phyloP scores from a whole-genome alignment of 2,329 filamentous ascomycete species.

The Colletotrichum sp. region DNA sequence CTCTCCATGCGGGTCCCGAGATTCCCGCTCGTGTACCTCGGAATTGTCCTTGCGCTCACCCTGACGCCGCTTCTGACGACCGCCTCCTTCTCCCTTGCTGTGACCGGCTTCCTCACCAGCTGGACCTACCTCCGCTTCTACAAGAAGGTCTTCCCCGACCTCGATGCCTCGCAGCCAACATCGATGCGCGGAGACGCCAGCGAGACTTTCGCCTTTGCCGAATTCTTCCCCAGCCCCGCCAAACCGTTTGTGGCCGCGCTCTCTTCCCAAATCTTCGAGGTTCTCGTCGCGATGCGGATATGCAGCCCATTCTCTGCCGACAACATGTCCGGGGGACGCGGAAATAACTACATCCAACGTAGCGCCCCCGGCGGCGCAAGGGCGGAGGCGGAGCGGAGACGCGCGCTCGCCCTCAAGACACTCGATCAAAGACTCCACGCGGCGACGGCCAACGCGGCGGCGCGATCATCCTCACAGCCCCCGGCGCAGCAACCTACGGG shows the following conservation, averaged over 20 bases:
- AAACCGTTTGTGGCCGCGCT: slow-evolving; percentile 79
- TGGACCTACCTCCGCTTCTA: slow-evolving; percentile 98
- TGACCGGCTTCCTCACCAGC: slow-evolving; percentile 83
- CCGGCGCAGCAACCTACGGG: slow-evolving; percentile 49
- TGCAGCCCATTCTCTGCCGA: slow-evolving; percentile 86
- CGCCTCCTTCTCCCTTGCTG: slow-evolving; percentile 79
- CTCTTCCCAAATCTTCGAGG: slow-evolving; percentile 75
- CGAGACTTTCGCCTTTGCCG: slow-evolving; percentile 94
- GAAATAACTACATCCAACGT: slow-evolving; percentile 61
- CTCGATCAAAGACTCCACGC: slow-evolving; percentile 90
- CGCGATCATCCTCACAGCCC: slow-evolving; percentile 37
- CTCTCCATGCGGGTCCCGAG: slow-evolving; percentile 84
- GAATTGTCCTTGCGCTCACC: slow-evolving; percentile 70
- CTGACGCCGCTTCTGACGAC: slow-evolving; percentile 65
- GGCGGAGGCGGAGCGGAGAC: slow-evolving; percentile 88
- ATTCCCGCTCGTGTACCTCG: slow-evolving; percentile 75
- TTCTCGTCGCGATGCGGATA: slow-evolving; percentile 76
- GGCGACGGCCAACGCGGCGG: slow-evolving; percentile 64
- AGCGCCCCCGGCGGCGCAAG: slow-evolving; percentile 72
- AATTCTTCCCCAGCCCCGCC: slow-evolving; percentile 88
- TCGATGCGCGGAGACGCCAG: slow-evolving; percentile 87
- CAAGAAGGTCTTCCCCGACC: slow-evolving; percentile 75
- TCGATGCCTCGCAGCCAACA: slow-evolving; percentile 64
- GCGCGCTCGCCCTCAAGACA: slow-evolving; percentile 88
- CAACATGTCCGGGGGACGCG: slow-evolving; percentile 77